A percentile compares a stretch with the other conserved stretches of the same genome.
Evolutionary conservation across 2,329 filamentous ascomycete genomes (phyloP).

Genomic region (Ambrosiella beaveri): DNA sequence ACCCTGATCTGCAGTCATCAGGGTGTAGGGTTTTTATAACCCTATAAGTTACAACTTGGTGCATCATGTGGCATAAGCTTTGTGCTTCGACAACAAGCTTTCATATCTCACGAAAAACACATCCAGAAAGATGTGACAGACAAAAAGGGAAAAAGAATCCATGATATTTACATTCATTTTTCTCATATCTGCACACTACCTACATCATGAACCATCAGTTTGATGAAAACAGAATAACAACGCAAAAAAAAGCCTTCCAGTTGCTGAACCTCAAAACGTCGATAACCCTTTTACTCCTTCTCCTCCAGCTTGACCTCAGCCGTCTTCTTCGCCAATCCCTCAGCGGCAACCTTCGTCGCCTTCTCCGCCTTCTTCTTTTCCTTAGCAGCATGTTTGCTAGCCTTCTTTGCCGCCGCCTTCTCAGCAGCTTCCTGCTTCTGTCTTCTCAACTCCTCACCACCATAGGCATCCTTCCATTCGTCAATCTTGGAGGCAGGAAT

Average conservation of each 20-base stretch:
- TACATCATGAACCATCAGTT: not conserved
- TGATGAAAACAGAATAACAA: not conserved
- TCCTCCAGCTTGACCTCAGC: conserved; percentile 14
- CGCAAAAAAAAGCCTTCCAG: not conserved
- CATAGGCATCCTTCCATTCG: conserved; percentile 65
- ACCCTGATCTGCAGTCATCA: no score
- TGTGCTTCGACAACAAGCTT: no score
- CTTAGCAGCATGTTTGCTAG: conserved; percentile 32
- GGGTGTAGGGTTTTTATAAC: no score
- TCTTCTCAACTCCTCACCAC: conserved; percentile 47
- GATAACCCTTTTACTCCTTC: conserved; percentile 4
- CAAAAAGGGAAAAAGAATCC: not conserved
- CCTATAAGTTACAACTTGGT: no score
- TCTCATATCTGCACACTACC: not conserved
- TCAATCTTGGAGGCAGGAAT: conserved; percentile 70
- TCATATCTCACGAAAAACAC: no score
- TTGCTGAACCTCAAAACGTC: not conserved
- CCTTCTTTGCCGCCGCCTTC: conserved; percentile 34
- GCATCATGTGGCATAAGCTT: no score
- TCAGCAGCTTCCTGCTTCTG: conserved; percentile 43
- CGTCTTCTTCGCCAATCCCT: conserved; percentile 14
- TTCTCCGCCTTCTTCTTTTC: conserved; percentile 26
- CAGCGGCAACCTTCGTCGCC: conserved; percentile 16
- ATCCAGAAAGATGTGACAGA: not conserved
- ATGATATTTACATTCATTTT: not conserved